Evolutionary conservation across 169 alveolate species (phyloP).

Genomic region (Plasmodium vivax): DNA sequence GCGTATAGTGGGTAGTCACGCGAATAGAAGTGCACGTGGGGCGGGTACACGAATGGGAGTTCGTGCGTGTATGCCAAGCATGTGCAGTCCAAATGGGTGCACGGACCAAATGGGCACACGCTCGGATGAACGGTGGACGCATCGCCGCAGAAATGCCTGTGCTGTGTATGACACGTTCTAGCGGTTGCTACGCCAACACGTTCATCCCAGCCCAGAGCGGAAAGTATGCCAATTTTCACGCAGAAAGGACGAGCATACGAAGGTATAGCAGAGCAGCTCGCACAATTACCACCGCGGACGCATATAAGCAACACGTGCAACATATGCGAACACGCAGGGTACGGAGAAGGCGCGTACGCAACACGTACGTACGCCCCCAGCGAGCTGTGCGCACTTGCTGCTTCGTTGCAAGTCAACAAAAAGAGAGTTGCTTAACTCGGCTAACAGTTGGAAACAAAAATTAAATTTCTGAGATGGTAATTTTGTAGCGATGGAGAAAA

Average conservation of each 20-base stretch:
- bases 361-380: background rate
- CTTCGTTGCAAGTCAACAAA: background rate
- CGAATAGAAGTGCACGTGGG: background rate
- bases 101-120: no score
- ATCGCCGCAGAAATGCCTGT: background rate
- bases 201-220: background rate
- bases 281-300: background rate
- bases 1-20: background rate
- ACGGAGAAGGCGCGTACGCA: background rate
- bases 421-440: background rate
- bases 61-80: background rate
- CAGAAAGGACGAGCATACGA: background rate
- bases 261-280: background rate
- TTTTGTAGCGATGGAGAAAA: background rate
- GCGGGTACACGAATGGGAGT: background rate
- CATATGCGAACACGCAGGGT: background rate
- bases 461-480: background rate
- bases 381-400: background rate
- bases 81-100: no score
- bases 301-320: background rate
- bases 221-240: background rate
- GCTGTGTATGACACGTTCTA: background rate
- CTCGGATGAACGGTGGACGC: background rate
- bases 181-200: background rate
- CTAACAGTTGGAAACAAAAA: background rate